phyloP scores from a whole-genome alignment of 768 basidiomycete genomes.

The Boletus edulis region DNA sequence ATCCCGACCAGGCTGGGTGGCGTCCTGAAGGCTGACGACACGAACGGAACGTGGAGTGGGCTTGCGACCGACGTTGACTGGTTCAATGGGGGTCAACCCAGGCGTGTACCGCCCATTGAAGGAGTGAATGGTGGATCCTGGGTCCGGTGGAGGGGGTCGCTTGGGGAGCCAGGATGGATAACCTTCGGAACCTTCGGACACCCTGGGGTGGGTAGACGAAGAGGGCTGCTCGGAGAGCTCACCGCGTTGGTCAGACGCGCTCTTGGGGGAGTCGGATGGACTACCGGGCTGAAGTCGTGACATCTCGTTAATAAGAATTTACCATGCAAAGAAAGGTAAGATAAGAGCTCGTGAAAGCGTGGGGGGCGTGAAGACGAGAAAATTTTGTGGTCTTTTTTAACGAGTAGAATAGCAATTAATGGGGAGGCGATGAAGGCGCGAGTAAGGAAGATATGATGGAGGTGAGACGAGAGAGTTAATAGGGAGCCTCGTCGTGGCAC shows the following conservation, averaged over 20 bases:
- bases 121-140: constrained; percentile 66
- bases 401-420: constrained; percentile 17
- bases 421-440: constrained; percentile 13
- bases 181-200: constrained; percentile 53
- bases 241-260: constrained; percentile 28
- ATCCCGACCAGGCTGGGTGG: constrained; percentile 39
- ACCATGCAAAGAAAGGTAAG: constrained; percentile 30
- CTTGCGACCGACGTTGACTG: constrained; percentile 56
- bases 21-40: constrained; percentile 69
- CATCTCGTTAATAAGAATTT: constrained; percentile 35
- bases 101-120: constrained; percentile 42
- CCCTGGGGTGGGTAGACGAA: constrained; percentile 32
- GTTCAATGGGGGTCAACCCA: constrained; percentile 31
- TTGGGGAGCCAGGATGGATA: constrained; percentile 86
- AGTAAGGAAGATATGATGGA: constrained; percentile 18
- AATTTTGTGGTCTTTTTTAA: constrained; percentile 14
- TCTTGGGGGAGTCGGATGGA: constrained; percentile 31
- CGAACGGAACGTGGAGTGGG: constrained; percentile 80
- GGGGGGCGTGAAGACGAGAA: constrained; percentile 12
- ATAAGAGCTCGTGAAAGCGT: constrained; percentile 30
- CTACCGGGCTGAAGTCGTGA: constrained; percentile 34
- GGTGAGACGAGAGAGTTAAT: too few species aligned
- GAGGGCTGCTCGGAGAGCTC: constrained; percentile 35
- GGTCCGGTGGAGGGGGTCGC: constrained; percentile 73
- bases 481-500: constrained; percentile 47